These are phyloP conservation scores for Crepidotus variabilis DNA, from an alignment of 768 basidiomycete genomes.

Conservation along the genomic window DNA sequence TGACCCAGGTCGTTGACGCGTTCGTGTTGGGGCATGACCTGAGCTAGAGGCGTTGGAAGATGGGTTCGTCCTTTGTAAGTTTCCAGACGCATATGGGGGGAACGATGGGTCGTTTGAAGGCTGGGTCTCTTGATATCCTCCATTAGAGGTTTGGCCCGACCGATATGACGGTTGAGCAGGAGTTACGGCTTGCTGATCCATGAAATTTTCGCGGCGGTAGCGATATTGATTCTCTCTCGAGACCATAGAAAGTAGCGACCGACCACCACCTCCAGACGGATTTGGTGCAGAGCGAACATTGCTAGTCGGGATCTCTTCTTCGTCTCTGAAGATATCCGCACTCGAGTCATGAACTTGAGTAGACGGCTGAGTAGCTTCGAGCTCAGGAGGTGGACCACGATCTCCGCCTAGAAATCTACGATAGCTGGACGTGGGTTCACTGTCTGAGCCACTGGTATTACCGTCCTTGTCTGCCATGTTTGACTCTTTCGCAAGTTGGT, in stretches of 20 bases:
- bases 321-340: constrained; percentile 6
- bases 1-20: constrained; percentile 3
- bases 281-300: constrained; percentile 8
- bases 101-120: constrained; percentile 14
- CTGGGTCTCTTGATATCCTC: constrained; percentile 19
- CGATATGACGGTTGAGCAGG: background rate
- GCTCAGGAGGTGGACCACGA: constrained; percentile 6
- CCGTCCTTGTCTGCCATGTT: constrained; percentile 13
- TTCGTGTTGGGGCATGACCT: background rate
- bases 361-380: constrained; percentile 30
- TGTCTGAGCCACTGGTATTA: constrained; percentile 23
- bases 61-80: background rate
- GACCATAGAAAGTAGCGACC: constrained; percentile 23
- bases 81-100: background rate
- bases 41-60: background rate
- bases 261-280: constrained; percentile 11
- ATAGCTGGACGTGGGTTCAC: constrained; percentile 36
- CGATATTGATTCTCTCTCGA: constrained; percentile 23
- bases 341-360: constrained; percentile 26
- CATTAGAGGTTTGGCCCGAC: background rate
- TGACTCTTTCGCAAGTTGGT: constrained; percentile 2
- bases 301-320: constrained; percentile 10
- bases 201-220: constrained; percentile 17
- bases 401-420: constrained; percentile 33
- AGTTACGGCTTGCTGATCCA: background rate